Percentiles rank a stretch among this genome's conserved stretches.
Evolutionary conservation across 2,329 filamentous ascomycete species (phyloP).

Genomic region (Cercospora sp.): DNA sequence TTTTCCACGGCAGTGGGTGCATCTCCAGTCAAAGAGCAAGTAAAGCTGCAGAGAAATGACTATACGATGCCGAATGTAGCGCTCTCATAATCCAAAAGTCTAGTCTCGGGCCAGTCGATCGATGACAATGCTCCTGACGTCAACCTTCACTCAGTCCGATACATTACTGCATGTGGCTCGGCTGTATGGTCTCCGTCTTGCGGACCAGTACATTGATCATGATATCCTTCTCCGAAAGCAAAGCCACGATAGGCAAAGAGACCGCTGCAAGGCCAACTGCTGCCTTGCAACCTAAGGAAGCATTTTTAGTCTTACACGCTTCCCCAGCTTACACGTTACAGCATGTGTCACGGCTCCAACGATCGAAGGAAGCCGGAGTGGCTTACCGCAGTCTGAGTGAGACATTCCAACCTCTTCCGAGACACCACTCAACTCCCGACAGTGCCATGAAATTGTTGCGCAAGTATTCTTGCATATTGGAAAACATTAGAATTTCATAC

Average conservation of each 20-base stretch:
- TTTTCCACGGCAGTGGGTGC: no score
- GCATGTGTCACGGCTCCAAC: conserved; percentile 3
- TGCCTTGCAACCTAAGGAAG: no score
- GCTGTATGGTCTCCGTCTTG: not conserved
- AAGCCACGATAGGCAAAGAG: not conserved
- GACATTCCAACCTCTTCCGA: not conserved
- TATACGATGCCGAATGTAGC: no score
- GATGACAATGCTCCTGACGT: not conserved
- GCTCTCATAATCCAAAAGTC: no score
- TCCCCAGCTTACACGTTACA: not conserved
- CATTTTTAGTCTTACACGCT: not conserved
- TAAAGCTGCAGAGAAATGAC: no score
- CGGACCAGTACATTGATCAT: not conserved
- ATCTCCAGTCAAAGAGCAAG: no score
- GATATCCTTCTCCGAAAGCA: not conserved
- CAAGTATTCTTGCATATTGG: not conserved
- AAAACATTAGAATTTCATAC: conserved; percentile 1
- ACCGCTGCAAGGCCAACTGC: not conserved
- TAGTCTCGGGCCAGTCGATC: not conserved
- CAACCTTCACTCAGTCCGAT: not conserved
- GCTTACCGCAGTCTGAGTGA: not conserved
- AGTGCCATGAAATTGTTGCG: not conserved
- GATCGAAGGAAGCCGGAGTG: not conserved
- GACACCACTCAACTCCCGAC: not conserved
- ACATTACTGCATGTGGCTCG: not conserved